Conservation (phyloP, 495 filamentous ascomycete species). For the Poronia punctata region DNA sequence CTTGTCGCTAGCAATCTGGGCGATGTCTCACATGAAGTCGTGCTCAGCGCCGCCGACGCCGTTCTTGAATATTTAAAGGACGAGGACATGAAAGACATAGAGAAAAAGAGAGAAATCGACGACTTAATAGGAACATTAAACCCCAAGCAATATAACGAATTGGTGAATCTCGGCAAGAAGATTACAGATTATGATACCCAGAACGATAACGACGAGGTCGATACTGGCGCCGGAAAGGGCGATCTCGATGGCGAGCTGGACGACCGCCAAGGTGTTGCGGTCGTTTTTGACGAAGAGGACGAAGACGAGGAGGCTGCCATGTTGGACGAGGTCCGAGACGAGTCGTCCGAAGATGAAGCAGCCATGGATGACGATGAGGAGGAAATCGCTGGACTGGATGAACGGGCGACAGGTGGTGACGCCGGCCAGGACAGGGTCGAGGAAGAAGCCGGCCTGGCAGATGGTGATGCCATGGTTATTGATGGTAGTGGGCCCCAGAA, state of each 20-base stretch:
- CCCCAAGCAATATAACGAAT: conserved; percentile 91
- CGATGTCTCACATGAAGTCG: conserved; percentile 86
- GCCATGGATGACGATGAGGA: conserved; percentile 55
- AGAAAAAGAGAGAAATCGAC: conserved; percentile 97
- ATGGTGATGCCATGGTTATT: conserved; percentile 73
- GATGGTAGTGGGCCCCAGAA: conserved; percentile 49
- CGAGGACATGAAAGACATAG: conserved; percentile 92
- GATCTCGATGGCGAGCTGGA: conserved; percentile 66
- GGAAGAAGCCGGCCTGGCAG: conserved; percentile 42
- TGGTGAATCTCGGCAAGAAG: conserved; percentile 96
- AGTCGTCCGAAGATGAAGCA: conserved; percentile 72
- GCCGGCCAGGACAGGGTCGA: conserved; percentile 45
- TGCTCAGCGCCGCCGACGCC: conserved; percentile 92
- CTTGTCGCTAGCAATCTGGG: conserved; percentile 83
- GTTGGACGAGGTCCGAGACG: conserved; percentile 75
- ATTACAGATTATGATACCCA: conserved; percentile 98
- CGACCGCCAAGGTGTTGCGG: conserved; percentile 91
- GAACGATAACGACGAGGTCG: conserved; percentile 91
- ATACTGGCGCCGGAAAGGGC: conserved; percentile 51
- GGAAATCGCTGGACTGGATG: conserved; percentile 50
- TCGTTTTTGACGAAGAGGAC: conserved; percentile 90
- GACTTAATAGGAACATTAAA: conserved; percentile 80
- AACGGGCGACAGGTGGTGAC: conserved; percentile 47
- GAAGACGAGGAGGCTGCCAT: conserved; percentile 77
- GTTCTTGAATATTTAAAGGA: conserved; percentile 89